Evolutionary conservation across 129 eudicot species (phyloP).

Genomic region (Centella asiatica): DNA sequence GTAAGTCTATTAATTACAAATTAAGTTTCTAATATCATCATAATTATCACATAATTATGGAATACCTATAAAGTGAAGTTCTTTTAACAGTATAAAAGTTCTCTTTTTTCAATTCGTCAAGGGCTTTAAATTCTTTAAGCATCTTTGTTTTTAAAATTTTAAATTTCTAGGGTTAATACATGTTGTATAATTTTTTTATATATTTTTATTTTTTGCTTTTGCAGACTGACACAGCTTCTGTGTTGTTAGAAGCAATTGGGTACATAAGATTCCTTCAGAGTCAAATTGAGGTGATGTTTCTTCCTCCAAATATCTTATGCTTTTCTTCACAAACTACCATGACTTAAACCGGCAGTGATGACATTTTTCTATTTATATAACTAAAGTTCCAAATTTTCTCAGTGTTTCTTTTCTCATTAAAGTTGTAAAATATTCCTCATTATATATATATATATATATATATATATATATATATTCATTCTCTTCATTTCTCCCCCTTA

Average conservation of each 20-base stretch:
- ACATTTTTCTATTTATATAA: conserved; percentile 8
- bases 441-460: neutral
- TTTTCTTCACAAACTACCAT: conserved; percentile 42
- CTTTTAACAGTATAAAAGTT: neutral
- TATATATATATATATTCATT: neutral
- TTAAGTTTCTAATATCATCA: neutral
- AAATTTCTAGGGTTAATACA: neutral
- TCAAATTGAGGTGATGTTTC: conserved; percentile 86
- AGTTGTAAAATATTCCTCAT: conserved; percentile 11
- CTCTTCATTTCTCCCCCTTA: conserved; percentile 23
- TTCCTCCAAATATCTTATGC: neutral
- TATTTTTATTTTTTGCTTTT: conserved; percentile 4
- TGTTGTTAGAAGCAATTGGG: conserved; percentile 92
- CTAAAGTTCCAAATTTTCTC: conserved; percentile 17
- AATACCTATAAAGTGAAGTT: neutral
- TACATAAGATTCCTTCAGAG: conserved; percentile 96
- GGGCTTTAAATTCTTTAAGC: no score
- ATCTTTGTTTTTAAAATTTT: neutral
- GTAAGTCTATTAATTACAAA: conserved; percentile 30
- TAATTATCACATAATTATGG: no score
- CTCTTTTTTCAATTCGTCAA: neutral
- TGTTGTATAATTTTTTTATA: neutral
- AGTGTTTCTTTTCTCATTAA: conserved; percentile 21
- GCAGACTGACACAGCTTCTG: conserved; percentile 99
- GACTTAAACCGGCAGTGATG: conserved; percentile 20